A percentile compares a stretch with the other conserved stretches of the same genome.
phyloP scores from a whole-genome alignment of 352 stramenopile genomes.

The Phytophthora pini region DNA sequence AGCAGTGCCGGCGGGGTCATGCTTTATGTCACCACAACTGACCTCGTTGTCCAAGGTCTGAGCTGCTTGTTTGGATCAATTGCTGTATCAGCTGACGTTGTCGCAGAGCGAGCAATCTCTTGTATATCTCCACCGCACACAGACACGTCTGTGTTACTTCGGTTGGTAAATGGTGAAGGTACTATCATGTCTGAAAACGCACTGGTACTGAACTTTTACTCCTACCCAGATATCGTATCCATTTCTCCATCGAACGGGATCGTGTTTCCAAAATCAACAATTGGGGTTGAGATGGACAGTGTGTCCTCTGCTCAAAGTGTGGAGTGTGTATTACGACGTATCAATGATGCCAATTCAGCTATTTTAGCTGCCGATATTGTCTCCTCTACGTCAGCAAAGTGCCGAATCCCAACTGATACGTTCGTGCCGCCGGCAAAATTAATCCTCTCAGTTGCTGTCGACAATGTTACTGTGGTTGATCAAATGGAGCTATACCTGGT shows the following conservation, averaged over 20 bases:
- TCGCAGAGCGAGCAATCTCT: constrained; percentile 16
- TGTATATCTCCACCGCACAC: constrained; percentile 43
- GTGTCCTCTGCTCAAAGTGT: constrained; percentile 24
- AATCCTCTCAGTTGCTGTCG: constrained; percentile 35
- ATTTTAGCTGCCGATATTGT: constrained; percentile 5
- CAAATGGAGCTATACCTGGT: constrained; percentile 21
- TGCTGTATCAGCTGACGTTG: constrained; percentile 25
- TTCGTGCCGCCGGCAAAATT: constrained; percentile 4
- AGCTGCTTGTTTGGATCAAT: constrained; percentile 47
- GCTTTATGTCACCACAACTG: constrained; percentile 26
- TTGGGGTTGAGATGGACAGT: constrained; percentile 29
- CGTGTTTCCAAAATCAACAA: constrained; percentile 35
- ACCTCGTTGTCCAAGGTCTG: constrained; percentile 24
- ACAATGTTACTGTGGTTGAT: constrained; percentile 28
- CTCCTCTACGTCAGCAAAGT: constrained; percentile 21
- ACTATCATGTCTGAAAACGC: constrained; percentile 47
- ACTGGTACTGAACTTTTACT: constrained; percentile 44
- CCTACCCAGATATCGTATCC: constrained; percentile 1
- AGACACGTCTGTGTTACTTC: constrained; percentile 26
- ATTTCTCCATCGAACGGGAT: constrained; percentile 41
- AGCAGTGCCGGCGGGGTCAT: constrained; percentile 21
- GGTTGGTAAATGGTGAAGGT: constrained; percentile 27
- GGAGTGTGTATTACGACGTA: constrained; percentile 35
- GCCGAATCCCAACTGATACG: constrained; percentile 17
- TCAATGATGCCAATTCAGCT: neutral